Conservation (phyloP, 1,284 basidiomycete genomes). For the Cutaneotrichosporon sp. region DNA sequence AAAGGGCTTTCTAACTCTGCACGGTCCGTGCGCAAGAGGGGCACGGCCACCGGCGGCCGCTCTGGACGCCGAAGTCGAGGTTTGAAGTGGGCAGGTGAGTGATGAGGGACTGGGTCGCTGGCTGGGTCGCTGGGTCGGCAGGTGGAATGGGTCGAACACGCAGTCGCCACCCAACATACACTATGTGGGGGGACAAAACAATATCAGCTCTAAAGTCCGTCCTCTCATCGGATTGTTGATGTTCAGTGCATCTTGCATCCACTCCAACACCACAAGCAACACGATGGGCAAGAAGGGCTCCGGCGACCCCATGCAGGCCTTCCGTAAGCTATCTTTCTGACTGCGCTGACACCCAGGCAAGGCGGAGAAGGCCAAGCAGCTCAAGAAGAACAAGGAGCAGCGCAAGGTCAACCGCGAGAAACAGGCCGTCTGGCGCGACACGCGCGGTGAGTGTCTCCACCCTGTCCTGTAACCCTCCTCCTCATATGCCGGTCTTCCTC, state of each 20-base stretch:
- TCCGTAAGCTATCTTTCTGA: constrained; percentile 56
- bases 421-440: constrained; percentile 83
- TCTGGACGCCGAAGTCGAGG: too few relatives aligned
- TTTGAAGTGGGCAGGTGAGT: too few relatives aligned
- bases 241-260: neutral
- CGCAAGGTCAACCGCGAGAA: constrained; percentile 77
- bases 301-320: constrained; percentile 78
- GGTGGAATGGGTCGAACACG: too few relatives aligned
- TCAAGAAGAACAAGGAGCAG: constrained; percentile 89
- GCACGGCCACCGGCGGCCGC: too few relatives aligned
- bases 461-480: neutral
- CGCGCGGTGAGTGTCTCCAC: constrained; percentile 60
- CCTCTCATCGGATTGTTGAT: neutral
- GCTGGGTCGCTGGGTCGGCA: too few relatives aligned
- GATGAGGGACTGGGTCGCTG: too few relatives aligned
- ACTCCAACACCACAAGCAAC: neutral
- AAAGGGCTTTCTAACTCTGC: neutral
- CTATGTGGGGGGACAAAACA: neutral
- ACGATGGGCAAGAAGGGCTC: constrained; percentile 56
- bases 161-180: neutral
- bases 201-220: neutral
- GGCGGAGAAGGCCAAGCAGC: constrained; percentile 79
- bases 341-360: constrained; percentile 63
- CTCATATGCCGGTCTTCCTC: neutral
- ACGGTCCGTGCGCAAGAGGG: too few relatives aligned